Base-by-base conservation (phyloP, 192 early-diverging fungal genomes). In the Gonapodya prolifera region DNA sequence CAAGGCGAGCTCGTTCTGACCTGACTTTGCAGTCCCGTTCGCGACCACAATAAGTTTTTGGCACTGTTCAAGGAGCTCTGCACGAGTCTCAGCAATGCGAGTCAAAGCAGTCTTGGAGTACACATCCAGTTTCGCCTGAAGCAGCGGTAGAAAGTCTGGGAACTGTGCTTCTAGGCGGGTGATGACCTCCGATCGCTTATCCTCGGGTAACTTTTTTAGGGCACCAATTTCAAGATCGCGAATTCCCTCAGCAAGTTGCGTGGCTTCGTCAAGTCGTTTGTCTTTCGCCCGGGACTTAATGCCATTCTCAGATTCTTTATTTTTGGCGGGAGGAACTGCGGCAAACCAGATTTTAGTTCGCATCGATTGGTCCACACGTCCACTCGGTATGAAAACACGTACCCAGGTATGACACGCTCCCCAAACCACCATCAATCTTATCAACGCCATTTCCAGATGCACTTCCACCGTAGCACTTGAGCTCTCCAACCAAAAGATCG, bases 131-230 rank as follows among this genome's bases (percentile, higher is more conserved):
- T 85, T 83, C 1, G 85, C 81, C 30, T 85, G 77, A 36, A 87
- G 80, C 30, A 91, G 80, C 1, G 89, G 87, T 45, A 93, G 77
- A 79, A 87, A 84, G 2, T 83, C 77, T 2, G 86, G 80, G 78
- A 92, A 87, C 29, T 89, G 86, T 17, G 79, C 73, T 74, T 96
- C 90, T 2, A 99, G 80, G 70, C 89, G 81, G 0, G 75, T 80
- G 30, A 91, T 45, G 33, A 93, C 69, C 30, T 83, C 81, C 45
- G 83, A 81, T 34, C 91, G 89, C 18, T 86, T 86, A 23, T 85
- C 88, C 32, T 87, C 89, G 81, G 83, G 88, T 34, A 91, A 79
- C 85, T 96, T 97, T 83, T 93, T 94, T 70, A 98, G 77, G 83
- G 89, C 89, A 1, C 89, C 82, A 34, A 99, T 87, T 79, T 94